phyloP scores from a whole-genome alignment of 2,329 filamentous ascomycete genomes.

The Fusarium solani-melongenae region DNA sequence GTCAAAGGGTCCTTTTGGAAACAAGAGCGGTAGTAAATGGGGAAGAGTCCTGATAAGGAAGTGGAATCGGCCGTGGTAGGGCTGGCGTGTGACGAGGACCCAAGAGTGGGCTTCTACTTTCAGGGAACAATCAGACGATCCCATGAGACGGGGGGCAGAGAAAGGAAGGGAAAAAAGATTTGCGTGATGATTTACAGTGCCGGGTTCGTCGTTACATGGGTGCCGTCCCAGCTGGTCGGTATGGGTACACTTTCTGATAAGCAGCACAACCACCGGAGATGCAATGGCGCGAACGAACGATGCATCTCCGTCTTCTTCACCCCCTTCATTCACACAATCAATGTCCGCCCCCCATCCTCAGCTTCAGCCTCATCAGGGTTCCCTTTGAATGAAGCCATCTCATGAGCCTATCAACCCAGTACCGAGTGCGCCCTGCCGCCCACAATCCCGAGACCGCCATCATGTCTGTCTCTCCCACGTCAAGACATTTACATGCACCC shows the following conservation, averaged over 20 bases:
- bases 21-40: background rate
- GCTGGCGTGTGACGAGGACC: background rate
- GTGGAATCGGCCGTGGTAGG: conserved; percentile 13
- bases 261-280: background rate
- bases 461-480: background rate
- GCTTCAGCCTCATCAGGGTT: conserved; percentile 16
- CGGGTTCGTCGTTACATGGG: conserved; percentile 21
- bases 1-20: background rate
- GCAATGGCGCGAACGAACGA: background rate
- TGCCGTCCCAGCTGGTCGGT: conserved; percentile 24
- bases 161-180: background rate
- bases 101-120: background rate
- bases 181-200: conserved; percentile 30
- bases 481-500: conserved; percentile 17
- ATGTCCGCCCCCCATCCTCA: background rate
- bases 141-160: background rate
- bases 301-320: conserved; percentile 9
- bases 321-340: background rate
- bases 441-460: background rate
- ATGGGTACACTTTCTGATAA: conserved; percentile 16
- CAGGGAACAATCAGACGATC: conserved; percentile 15
- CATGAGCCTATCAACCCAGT: background rate
- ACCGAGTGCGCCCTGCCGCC: background rate
- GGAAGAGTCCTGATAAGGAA: background rate
- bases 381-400: background rate